Base-by-base conservation (phyloP, 2,329 filamentous ascomycete species). In the Aspergillus novofumigatus region DNA sequence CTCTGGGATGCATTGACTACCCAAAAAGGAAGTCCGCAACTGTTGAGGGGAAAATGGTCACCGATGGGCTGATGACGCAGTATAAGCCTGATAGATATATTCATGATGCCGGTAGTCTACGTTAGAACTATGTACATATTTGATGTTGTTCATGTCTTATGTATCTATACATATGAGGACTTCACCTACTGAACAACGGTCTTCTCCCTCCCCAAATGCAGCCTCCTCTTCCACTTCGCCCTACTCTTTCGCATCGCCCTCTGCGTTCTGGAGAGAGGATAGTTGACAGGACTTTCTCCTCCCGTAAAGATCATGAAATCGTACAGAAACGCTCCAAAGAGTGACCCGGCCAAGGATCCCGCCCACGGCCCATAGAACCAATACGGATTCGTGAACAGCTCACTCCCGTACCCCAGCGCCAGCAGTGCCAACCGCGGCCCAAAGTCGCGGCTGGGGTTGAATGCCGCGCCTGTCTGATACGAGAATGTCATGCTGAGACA, bases 381-480 rank as follows among this genome's bases (percentile, higher is more conserved):
- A 60, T 77, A 81, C 0, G 71, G 67, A 25, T 76, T 71, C 3
- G 65, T 72, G 58, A 81, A 77, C n/a, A 74, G 68, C 55, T 69
- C 72, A 51, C 59, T 65, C 8, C 74, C 71, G 59, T 80, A 82
- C 0, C 79, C 80, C 1, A 81, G 58, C 0, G 75, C 75, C 1
- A 77, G 61, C 35, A 79, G 61, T 0, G 77, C 78, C 2, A 82
- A 69, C 14, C 80, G 75, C 0, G 80, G 80, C 1, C 79, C 80
- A 42, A 82, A 75, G 66, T 83, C 81, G 9, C 79, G 73, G 11
- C 77, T 74, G 0, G 80, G 80, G 38, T 82, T 82, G 58, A 82
- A 67, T 0, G 77, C 77, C 0, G 75, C 73, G 9, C 80, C 79
- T 0, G 80, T 81, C 48, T 80, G 78, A 60, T 75, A 78, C 0